Evolutionary conservation across 2,329 filamentous ascomycete genomes (phyloP), one percentile per base, ranked within the genome.

Genomic region (Epicoccum nigrum): DNA sequence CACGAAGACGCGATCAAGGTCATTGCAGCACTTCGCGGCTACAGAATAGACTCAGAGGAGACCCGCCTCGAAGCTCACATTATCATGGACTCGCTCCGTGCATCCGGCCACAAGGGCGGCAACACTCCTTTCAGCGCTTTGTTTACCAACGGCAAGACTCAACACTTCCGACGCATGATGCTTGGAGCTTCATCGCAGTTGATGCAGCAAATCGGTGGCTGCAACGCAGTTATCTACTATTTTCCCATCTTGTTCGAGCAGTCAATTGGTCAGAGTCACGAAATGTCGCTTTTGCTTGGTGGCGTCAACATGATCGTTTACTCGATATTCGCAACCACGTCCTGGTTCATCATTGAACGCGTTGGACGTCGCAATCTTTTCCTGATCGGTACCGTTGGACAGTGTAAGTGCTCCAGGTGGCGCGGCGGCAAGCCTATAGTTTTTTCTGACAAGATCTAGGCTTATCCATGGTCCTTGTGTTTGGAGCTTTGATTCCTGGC

Each of bases 311-410:
- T 82, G 80, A 75, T 81, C 27, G 74, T 82, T n/a, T 83, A 83
- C 64, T 65, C 78, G 35, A 77, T 82, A 51, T 83, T 82, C 53
- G 81, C 82, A 0, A 81, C 79, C 0, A 73, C 81, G 1, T 86
- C 86, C 3, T 83, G 86, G 83, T 85, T 84, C 63, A 74, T 84
- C 45, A 84, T 88, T 30, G 86, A 88, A 69, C 80, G 82, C 1
- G 82, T 86, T 3, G 86, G 75, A 9, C 69, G 75, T 21, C 64
- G 75, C 11, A 74, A 73, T 49, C 62, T 77, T 6, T 76, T 76
- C 63, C 62, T 77, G n/a, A 67, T 71, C 34, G 75, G 74, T 15
- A 74, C 73, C 19, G 63, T 72, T 27, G 75, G 86, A 9, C 84
- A 84, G 59, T 25, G 50, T 52, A 16, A 43, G 27, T 23, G 2